Percentiles rank a stretch among this genome's conserved stretches.
Evolutionary conservation across 2,329 filamentous ascomycete species (phyloP).

Genomic region (Ceratocystis colombiana): DNA sequence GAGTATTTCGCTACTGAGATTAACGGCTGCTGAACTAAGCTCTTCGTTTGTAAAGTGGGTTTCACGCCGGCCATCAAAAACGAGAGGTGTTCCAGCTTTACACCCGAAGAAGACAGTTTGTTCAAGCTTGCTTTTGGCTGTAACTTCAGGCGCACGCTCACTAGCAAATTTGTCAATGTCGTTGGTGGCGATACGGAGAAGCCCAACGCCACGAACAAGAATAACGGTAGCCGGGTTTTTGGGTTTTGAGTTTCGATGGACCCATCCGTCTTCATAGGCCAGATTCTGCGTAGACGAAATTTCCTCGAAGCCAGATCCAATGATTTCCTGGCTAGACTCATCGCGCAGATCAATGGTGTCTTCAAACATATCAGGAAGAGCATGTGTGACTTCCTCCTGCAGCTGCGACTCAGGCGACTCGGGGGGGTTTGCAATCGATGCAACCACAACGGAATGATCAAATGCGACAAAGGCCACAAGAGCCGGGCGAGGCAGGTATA

Average conservation of each 20-base stretch:
- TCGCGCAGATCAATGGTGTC: constrained; percentile 73
- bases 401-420: constrained; percentile 70
- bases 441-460: constrained; percentile 63
- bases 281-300: constrained; percentile 28
- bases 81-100: constrained; percentile 73
- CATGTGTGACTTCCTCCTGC: constrained; percentile 50
- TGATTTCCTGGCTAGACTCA: constrained; percentile 52
- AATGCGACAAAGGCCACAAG: constrained; percentile 77
- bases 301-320: constrained; percentile 56
- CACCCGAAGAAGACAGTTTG: constrained; percentile 90
- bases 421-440: constrained; percentile 58
- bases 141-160: constrained; percentile 52
- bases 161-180: constrained; percentile 52
- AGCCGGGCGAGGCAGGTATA: constrained; percentile 69
- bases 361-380: constrained; percentile 61
- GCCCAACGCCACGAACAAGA: constrained; percentile 52
- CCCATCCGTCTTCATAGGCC: constrained; percentile 39
- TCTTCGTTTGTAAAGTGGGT: constrained; percentile 59
- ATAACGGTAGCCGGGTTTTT: constrained; percentile 55
- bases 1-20: constrained; percentile 72
- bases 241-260: constrained; percentile 43
- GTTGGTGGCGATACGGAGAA: constrained; percentile 49
- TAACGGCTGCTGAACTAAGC: constrained; percentile 63
- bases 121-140: constrained; percentile 79
- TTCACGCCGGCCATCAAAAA: constrained; percentile 60